Conservation (phyloP, 2,329 filamentous ascomycete genomes). For the Talaromyces sp. region DNA sequence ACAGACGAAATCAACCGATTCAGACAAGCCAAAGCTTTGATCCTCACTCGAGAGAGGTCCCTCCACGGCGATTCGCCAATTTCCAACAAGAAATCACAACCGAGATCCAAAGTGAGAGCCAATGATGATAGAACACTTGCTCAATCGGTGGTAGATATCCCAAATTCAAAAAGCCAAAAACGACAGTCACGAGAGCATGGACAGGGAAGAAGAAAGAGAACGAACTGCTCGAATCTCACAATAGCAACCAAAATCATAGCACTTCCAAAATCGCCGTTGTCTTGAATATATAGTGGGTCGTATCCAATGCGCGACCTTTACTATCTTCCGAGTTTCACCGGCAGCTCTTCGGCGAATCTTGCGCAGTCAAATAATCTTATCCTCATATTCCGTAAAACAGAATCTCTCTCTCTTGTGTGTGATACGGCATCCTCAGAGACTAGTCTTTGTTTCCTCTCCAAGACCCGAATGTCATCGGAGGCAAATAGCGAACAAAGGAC, state of each 20-base stretch:
- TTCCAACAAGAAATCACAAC: conserved; percentile 1
- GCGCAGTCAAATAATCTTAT: conserved; percentile 29
- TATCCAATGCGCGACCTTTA: conserved; percentile 18
- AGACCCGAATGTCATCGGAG: conserved; percentile 49
- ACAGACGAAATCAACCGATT: conserved; percentile 30
- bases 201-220: conserved; percentile 12
- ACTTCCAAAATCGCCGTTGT: not conserved
- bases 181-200: conserved; percentile 8
- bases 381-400: conserved; percentile 27
- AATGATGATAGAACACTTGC: conserved; percentile 17
- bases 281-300: not conserved
- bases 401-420: conserved; percentile 68
- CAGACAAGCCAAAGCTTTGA: conserved; percentile 94
- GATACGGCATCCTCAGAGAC: conserved; percentile 82
- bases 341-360: conserved; percentile 19
- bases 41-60: conserved; percentile 91
- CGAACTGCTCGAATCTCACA: conserved; percentile 11
- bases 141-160: conserved; percentile 16
- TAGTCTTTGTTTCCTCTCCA: conserved; percentile 91
- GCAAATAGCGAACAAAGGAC: conserved; percentile 83
- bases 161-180: conserved; percentile 7
- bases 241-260: not conserved
- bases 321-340: conserved; percentile 20
- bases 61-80: conserved; percentile 27
- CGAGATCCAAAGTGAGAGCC: conserved; percentile 9